Evolutionary conservation across 305 asterid species (phyloP).

Genomic region (Fraxinus angustifolia): DNA sequence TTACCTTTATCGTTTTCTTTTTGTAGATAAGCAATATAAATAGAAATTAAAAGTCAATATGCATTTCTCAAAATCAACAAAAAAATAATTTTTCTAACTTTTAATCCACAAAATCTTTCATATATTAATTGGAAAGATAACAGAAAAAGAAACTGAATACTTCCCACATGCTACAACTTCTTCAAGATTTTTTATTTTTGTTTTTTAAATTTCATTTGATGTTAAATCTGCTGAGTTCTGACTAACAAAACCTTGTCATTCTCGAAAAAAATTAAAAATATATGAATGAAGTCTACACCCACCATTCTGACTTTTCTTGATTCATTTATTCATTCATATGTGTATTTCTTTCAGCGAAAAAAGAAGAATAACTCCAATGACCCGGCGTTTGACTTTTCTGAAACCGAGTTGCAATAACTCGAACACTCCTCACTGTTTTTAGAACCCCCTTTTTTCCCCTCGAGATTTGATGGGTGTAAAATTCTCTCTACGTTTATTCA

Average conservation of each 20-base stretch:
- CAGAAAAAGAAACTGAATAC: not conserved
- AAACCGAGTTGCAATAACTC: not conserved
- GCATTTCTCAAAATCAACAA: not conserved
- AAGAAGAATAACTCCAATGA: not conserved
- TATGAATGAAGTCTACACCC: not conserved
- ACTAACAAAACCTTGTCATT: not conserved
- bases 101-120: not conserved
- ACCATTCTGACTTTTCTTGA: not conserved
- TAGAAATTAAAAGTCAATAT: not conserved
- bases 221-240: not conserved
- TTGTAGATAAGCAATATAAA: not conserved
- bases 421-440: not conserved
- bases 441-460: not conserved
- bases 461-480: not conserved
- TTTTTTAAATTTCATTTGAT: not conserved
- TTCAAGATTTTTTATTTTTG: not conserved
- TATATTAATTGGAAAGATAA: not conserved
- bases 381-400: conserved; percentile 1
- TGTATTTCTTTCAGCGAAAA: not conserved
- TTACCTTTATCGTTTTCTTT: no score
- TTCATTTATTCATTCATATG: not conserved
- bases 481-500: not conserved
- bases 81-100: not conserved
- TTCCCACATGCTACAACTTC: not conserved
- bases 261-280: not conserved